These are phyloP conservation scores for Physcomitrellopsis africana DNA, from an alignment of 225 moss, liverwort and hornwort species.

Conservation along the genomic window DNA sequence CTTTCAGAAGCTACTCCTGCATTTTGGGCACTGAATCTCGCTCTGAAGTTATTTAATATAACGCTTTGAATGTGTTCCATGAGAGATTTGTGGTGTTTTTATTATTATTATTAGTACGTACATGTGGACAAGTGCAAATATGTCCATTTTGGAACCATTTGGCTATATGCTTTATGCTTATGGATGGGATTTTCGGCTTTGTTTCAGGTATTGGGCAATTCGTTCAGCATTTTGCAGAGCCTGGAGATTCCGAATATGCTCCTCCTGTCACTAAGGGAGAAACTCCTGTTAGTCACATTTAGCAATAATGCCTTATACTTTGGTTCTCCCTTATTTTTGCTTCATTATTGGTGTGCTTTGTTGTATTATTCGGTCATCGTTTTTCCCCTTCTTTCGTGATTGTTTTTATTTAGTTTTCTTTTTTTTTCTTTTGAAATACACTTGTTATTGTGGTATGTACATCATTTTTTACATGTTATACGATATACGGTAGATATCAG, in stretches of 20 bases:
- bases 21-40: constrained; percentile 20
- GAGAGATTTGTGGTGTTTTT: constrained; percentile 20
- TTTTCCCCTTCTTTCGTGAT: constrained; percentile 2
- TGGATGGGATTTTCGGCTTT: background rate
- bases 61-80: background rate
- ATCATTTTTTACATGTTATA: background rate
- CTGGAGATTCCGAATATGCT: constrained; percentile 93
- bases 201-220: constrained; percentile 85
- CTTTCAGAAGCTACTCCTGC: background rate
- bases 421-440: background rate
- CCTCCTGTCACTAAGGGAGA: constrained; percentile 99
- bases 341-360: background rate
- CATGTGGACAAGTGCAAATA: background rate
- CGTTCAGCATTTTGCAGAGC: constrained; percentile 92
- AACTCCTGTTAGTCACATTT: constrained; percentile 70
- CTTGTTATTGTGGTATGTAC: background rate
- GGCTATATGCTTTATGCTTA: background rate
- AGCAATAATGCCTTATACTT: background rate
- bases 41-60: background rate
- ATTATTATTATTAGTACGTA: background rate
- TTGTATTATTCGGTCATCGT: background rate
- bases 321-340: constrained; percentile 5
- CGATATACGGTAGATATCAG: constrained; percentile 6
- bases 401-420: background rate
- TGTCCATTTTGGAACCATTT: background rate